Base-by-base conservation (phyloP, 306 rosid genomes). In the Quercus bicolor region DNA sequence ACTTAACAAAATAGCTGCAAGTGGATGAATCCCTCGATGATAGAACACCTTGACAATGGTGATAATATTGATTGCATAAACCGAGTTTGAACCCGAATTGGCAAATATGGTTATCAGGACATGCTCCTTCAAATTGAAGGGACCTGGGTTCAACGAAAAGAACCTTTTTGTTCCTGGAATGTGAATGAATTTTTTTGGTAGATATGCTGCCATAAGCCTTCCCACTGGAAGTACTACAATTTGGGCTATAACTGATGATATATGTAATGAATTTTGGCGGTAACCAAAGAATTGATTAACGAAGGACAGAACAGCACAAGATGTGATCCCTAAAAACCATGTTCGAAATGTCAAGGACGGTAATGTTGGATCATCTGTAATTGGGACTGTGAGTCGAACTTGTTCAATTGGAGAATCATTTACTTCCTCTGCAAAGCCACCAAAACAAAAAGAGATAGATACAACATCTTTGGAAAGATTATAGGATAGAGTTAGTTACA, bases 1-100 rank as follows among this genome's bases (percentile, higher is more conserved):
- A 3, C 97, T 83, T 1, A 92, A 80, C 78, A 95, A 77, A 48
- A 83, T 73, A 33, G 94, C 98, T 6, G 97, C 93, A 1, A 83
- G 15, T 1, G 92, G 93, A 65, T 89, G 88, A 40, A 92, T 84
- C 0, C 7, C 26, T 34, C 91, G 84, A 19, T 74, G 89, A 68
- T 95, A 95, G 57, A 95, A 95, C 5, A 91, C 98, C 89, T 86
- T 91, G 19, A 92, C 98, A 81, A 92, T 95, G 2, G 94, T 90
- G 73, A 91, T 77, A n/a, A 95, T 92, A 73, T 79, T 73, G 33
- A 95, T 83, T 8, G 98, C 97, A 74, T 95, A 91, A 28, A 88
- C 92, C 15, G 89, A 79, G 45, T 77, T 77, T 2, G 94, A 79
- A 6, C 98, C 98, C 4, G 97, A 80, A 29, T 86, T 88, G 10